These are phyloP conservation scores for Alopecurus myosuroides DNA, from an alignment of 176 grass and related monocot genomes.

Conservation along the genomic window DNA sequence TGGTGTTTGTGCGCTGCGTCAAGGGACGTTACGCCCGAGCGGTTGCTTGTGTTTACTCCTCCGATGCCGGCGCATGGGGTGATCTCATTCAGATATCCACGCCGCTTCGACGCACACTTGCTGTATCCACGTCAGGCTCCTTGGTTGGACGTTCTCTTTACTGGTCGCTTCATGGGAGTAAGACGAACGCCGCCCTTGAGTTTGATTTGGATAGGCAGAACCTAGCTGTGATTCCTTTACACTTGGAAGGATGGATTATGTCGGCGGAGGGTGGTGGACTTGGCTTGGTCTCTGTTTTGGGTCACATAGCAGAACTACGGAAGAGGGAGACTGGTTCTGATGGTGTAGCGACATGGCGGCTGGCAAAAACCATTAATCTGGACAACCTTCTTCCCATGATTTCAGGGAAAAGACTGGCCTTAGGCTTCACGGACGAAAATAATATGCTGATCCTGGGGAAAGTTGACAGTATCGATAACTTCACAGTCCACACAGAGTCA, in stretches of 20 bases:
- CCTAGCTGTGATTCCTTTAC: background rate
- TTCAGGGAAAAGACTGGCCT: background rate
- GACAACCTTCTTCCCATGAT: background rate
- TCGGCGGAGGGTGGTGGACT: background rate
- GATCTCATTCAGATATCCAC: background rate
- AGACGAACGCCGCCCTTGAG: background rate
- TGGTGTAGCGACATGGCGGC: background rate
- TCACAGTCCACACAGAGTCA: background rate
- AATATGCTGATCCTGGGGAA: background rate
- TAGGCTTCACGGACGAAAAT: background rate
- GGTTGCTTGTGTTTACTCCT: too few species aligned
- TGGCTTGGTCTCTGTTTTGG: background rate
- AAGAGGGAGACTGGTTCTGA: background rate
- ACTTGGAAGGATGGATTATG: background rate
- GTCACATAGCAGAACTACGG: background rate
- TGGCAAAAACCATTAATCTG: background rate
- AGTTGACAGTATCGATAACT: background rate
- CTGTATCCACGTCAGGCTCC: background rate
- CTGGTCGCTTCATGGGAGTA: background rate
- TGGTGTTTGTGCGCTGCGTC: background rate
- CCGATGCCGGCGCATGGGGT: background rate
- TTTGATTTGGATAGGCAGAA: background rate
- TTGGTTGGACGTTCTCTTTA: background rate
- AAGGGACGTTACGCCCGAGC: background rate
- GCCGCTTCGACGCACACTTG: too few species aligned